phyloP scores from a whole-genome alignment of 2,329 filamentous ascomycete species.

The Calonectria pauciramosa region DNA sequence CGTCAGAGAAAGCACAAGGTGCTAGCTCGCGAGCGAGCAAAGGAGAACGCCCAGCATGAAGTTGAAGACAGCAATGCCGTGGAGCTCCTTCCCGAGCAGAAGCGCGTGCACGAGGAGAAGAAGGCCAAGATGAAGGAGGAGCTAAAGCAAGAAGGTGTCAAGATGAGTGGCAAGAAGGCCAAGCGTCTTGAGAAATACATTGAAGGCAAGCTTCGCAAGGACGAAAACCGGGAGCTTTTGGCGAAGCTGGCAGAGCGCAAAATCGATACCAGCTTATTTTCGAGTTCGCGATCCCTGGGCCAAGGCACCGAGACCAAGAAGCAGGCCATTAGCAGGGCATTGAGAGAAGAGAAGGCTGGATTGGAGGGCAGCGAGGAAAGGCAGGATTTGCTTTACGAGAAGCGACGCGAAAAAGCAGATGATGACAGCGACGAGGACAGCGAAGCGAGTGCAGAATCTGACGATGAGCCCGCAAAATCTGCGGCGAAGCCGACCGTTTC shows the following conservation, averaged over 20 bases:
- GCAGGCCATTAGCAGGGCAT: constrained; percentile 73
- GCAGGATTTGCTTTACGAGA: constrained; percentile 67
- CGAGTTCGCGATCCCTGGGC: constrained; percentile 83
- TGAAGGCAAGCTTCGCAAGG: constrained; percentile 93
- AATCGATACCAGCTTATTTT: constrained; percentile 85
- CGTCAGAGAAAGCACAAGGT: constrained; percentile 78
- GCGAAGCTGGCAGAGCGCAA: constrained; percentile 84
- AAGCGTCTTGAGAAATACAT: constrained; percentile 79
- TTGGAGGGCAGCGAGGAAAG: constrained; percentile 67
- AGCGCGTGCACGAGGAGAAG: constrained; percentile 65
- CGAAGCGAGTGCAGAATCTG: constrained; percentile 24
- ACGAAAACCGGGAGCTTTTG: constrained; percentile 88
- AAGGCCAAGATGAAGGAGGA: constrained; percentile 69
- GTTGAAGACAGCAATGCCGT: constrained; percentile 53
- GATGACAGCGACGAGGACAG: constrained; percentile 42
- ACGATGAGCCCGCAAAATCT: background rate
- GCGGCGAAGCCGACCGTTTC: constrained; percentile 19
- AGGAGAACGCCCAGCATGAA: constrained; percentile 58
- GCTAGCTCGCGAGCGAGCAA: constrained; percentile 71
- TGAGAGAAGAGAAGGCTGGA: constrained; percentile 76
- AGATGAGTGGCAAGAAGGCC: constrained; percentile 75
- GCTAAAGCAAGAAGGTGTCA: constrained; percentile 63
- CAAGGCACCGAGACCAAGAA: constrained; percentile 79
- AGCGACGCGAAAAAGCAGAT: constrained; percentile 46
- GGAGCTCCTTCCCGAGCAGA: constrained; percentile 56